A percentile compares a stretch with the other conserved stretches of the same genome.
Conservation (phyloP, 2,329 filamentous ascomycete species). For the Fusarium sp. region DNA sequence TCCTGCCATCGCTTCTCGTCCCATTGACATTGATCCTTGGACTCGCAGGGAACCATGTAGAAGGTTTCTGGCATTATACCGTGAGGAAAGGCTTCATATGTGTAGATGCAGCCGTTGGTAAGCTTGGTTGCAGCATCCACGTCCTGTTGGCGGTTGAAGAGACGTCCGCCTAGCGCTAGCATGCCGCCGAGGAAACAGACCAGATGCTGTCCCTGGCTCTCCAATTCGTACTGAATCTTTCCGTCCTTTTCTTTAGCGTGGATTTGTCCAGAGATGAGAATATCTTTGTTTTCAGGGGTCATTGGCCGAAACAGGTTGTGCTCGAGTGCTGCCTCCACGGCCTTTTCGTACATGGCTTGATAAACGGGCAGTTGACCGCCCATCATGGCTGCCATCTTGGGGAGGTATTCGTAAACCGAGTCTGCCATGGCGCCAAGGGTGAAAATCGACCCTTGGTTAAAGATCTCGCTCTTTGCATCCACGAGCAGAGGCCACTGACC, state of each 20-base stretch:
- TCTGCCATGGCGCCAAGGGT: slow-evolving; percentile 61
- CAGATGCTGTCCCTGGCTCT: slow-evolving; percentile 55
- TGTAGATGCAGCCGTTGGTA: slow-evolving; percentile 61
- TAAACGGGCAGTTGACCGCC: slow-evolving; percentile 65
- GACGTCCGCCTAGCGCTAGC: slow-evolving; percentile 58
- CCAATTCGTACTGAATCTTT: slow-evolving; percentile 45
- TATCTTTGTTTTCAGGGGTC: slow-evolving; percentile 60
- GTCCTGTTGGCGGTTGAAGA: slow-evolving; percentile 54
- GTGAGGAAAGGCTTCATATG: slow-evolving; percentile 57
- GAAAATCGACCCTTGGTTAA: slow-evolving; percentile 49
- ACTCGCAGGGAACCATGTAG: slow-evolving; percentile 53
- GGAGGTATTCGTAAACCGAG: slow-evolving; percentile 80
- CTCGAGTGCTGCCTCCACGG: slow-evolving; percentile 64
- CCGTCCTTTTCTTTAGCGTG: slow-evolving; percentile 46
- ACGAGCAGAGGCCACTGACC: slow-evolving; percentile 72
- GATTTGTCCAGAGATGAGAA: slow-evolving; percentile 62
- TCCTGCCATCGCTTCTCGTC: slow-evolving; percentile 51
- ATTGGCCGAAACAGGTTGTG: slow-evolving; percentile 71
- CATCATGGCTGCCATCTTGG: slow-evolving; percentile 82
- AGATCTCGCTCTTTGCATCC: slow-evolving; percentile 38
- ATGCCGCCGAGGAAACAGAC: slow-evolving; percentile 62
- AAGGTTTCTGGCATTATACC: slow-evolving; percentile 64
- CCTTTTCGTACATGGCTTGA: slow-evolving; percentile 62
- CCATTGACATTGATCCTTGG: slow-evolving; percentile 49
- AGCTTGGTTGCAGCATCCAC: slow-evolving; percentile 56